A percentile compares a stretch with the other conserved stretches of the same genome.
phyloP scores from a whole-genome alignment of 83 land plant genomes.

The Picea engelmannii region DNA sequence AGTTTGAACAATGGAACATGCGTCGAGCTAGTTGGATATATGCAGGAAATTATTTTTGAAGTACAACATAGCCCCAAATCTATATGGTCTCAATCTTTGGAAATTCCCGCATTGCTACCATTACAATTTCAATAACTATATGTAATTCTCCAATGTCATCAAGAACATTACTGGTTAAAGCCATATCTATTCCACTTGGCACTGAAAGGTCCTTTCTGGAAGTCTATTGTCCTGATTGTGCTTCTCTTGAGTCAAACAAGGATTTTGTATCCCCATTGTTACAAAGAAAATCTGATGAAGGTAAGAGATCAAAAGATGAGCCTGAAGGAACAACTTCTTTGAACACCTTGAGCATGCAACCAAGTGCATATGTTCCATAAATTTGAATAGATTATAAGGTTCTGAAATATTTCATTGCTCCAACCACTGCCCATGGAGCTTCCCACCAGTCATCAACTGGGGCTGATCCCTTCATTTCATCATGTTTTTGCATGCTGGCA shows the following conservation, averaged over 20 bases:
- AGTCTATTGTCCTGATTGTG: not conserved
- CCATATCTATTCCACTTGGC: not conserved
- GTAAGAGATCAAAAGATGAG: not conserved
- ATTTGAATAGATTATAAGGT: conserved; percentile 19
- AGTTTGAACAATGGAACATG: not conserved
- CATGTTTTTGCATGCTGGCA: no score
- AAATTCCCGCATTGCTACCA: conserved; percentile 19
- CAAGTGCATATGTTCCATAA: conserved; percentile 29
- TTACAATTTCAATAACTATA: conserved; percentile 21
- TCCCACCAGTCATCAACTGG: conserved; percentile 17
- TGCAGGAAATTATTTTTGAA: conserved; percentile 11
- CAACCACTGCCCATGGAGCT: conserved; percentile 21
- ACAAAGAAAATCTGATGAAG: not conserved
- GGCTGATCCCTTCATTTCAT: not conserved
- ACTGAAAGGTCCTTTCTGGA: not conserved
- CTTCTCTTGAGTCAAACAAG: not conserved
- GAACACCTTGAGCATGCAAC: conserved; percentile 26
- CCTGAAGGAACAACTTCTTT: not conserved
- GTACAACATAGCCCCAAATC: conserved; percentile 22
- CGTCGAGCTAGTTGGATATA: conserved; percentile 17
- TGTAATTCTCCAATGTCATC: conserved; percentile 14
- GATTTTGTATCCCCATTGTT: not conserved
- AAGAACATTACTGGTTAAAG: conserved; percentile 4
- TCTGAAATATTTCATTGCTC: conserved; percentile 23
- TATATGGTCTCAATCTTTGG: conserved; percentile 27